phyloP scores from a whole-genome alignment of 2,329 filamentous ascomycete species.

The Penicillium vulpinum region DNA sequence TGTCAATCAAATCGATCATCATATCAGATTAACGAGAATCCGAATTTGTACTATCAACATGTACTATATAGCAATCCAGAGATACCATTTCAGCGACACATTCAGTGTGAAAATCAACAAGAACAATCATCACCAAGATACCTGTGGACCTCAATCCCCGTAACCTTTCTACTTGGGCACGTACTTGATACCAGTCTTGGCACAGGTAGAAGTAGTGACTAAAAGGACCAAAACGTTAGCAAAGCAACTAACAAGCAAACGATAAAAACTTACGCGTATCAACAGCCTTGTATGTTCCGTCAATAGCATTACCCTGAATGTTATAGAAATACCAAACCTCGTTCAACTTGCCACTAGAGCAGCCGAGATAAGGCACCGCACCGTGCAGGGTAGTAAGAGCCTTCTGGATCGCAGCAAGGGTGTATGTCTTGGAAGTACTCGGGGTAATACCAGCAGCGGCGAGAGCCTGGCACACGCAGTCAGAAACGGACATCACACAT shows the following conservation, averaged over 20 bases:
- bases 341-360: conserved; percentile 50
- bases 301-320: conserved; percentile 58
- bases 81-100: conserved; percentile 4
- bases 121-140: not conserved
- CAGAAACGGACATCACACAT: not conserved
- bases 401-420: conserved; percentile 50
- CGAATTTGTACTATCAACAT: conserved; percentile 1
- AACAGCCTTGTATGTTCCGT: conserved; percentile 60
- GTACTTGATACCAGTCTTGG: conserved; percentile 63
- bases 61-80: conserved; percentile 4
- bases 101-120: not conserved
- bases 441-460: conserved; percentile 58
- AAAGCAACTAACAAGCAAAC: not conserved
- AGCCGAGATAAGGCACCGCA: conserved; percentile 54
- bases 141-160: not conserved
- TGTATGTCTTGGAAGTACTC: conserved; percentile 52
- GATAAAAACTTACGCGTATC: conserved; percentile 44
- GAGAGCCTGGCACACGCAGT: conserved; percentile 44
- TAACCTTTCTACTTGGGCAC: conserved; percentile 52
- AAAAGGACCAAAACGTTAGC: not conserved
- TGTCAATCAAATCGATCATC: not conserved
- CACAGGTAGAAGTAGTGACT: conserved; percentile 58
- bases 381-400: conserved; percentile 52
- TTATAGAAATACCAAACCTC: conserved; percentile 58
- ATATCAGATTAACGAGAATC: not conserved